phyloP scores from a whole-genome alignment of 2,329 filamentous ascomycete species.

The Calonectria hongkongensis region DNA sequence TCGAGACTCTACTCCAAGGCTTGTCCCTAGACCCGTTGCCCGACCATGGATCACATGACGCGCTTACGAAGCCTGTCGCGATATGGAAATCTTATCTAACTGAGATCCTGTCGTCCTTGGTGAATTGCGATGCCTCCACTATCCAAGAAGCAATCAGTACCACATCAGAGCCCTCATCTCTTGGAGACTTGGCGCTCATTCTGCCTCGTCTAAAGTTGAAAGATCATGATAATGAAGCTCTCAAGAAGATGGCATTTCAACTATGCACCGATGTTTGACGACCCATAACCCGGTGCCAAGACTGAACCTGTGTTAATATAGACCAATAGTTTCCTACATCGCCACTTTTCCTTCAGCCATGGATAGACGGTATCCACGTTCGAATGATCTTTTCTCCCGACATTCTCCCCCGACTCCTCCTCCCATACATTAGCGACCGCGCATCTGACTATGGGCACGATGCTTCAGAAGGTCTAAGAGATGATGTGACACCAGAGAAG shows the following conservation, averaged over 20 bases:
- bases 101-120: constrained; percentile 28
- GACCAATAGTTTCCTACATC: constrained; percentile 35
- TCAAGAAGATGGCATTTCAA: constrained; percentile 38
- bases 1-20: constrained; percentile 34
- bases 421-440: constrained; percentile 42
- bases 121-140: constrained; percentile 38
- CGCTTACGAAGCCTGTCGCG: constrained; percentile 41
- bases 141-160: constrained; percentile 43
- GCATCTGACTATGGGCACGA: constrained; percentile 35
- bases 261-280: constrained; percentile 32
- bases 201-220: constrained; percentile 41
- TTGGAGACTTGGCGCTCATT: constrained; percentile 42
- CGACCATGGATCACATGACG: constrained; percentile 24
- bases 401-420: constrained; percentile 36
- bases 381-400: constrained; percentile 41
- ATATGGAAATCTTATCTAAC: constrained; percentile 41
- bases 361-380: constrained; percentile 43
- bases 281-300: neutral
- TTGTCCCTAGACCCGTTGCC: constrained; percentile 39
- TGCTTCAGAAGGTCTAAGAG: constrained; percentile 27
- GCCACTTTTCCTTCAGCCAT: constrained; percentile 36
- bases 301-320: neutral
- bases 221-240: constrained; percentile 30
- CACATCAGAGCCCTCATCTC: constrained; percentile 38
- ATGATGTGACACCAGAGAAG: constrained; percentile 13